Base-by-base conservation (phyloP, 2,329 filamentous ascomycete species). In the Pseudomassariella vexata region DNA sequence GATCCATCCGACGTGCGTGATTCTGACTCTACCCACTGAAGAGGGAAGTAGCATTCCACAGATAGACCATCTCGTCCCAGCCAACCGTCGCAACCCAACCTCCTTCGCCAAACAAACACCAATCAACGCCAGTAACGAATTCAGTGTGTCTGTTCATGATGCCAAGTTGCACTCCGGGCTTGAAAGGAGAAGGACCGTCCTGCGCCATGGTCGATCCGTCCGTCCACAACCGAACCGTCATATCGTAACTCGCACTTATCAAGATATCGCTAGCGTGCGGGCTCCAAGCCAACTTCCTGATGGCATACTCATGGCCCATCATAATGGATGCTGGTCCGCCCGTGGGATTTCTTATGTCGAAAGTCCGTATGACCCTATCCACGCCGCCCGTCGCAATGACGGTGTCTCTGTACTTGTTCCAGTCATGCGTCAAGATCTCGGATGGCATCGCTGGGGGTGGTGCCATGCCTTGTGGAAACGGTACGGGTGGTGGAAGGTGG, bases 81-180 rank as follows among this genome's bases (percentile, higher is more conserved):
- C 87, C 89, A 2, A 84, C 85, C 41, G 85, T 94, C 3, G 92
- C 89, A 45, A 89, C 89, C 92, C 92, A 98, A 5, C 92, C 92
- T 42, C 94, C 89, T 16, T 79, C 83, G 5, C 92, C 92, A 58
- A 98, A 98, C 26, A 98, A 60, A 61, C 92, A 98, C 92, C 94
- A 98, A 57, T 98, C 92, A 1, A 96, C 85, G 6, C 92, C 92
- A 4, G 88, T 95, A 8, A 84, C 88, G 50, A 98, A 98, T 63
- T 98, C 92, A 1, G 90, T 95, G 57, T 98, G 92, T 12, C 79
- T 66, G 36, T 85, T 88, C 89, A 98, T 95, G 23, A 87, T 63
- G 4, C 88, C 89, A 47, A 95, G 63, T 58, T 95, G 81, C 16
- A 71, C 65, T 2, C 85, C 86, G 24, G 78, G 62, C 7, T 66